Evolutionary conservation across 305 asterid species (phyloP).

Genomic region (Solanum chacoense): DNA sequence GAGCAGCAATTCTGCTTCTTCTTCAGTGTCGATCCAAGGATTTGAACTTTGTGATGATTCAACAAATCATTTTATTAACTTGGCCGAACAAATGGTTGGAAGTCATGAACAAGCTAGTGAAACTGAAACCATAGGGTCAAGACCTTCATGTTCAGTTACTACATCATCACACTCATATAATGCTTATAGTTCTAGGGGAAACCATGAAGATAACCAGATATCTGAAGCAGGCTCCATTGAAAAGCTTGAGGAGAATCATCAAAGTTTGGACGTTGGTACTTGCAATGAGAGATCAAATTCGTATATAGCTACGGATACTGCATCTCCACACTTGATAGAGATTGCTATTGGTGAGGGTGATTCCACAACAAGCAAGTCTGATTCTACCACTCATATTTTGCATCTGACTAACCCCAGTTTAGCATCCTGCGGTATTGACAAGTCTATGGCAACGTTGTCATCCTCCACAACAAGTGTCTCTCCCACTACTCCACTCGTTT

Average conservation of each 20-base stretch:
- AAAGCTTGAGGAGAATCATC: constrained; percentile 21
- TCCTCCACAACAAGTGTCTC: constrained; percentile 23
- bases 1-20: constrained; percentile 71
- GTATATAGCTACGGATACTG: constrained; percentile 9
- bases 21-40: constrained; percentile 64
- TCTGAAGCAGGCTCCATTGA: constrained; percentile 17
- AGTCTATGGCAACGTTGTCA: constrained; percentile 30
- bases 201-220: constrained; percentile 21
- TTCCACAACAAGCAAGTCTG: constrained; percentile 7
- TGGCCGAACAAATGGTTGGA: constrained; percentile 24
- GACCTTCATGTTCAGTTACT: constrained; percentile 35
- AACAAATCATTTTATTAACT: constrained; percentile 25
- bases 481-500: constrained; percentile 20
- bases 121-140: constrained; percentile 35
- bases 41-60: constrained; percentile 61
- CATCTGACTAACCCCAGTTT: constrained; percentile 2
- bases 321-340: constrained; percentile 17
- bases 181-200: constrained; percentile 21
- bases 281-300: constrained; percentile 23
- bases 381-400: not conserved
- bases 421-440: constrained; percentile 29
- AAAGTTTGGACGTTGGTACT: constrained; percentile 22
- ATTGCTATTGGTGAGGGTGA: constrained; percentile 12
- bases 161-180: constrained; percentile 46
- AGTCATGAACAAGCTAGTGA: constrained; percentile 25